A percentile compares a stretch with the other conserved stretches of the same genome.
phyloP scores from a whole-genome alignment of 2,329 filamentous ascomycete species.

The Dactylellina sp. region DNA sequence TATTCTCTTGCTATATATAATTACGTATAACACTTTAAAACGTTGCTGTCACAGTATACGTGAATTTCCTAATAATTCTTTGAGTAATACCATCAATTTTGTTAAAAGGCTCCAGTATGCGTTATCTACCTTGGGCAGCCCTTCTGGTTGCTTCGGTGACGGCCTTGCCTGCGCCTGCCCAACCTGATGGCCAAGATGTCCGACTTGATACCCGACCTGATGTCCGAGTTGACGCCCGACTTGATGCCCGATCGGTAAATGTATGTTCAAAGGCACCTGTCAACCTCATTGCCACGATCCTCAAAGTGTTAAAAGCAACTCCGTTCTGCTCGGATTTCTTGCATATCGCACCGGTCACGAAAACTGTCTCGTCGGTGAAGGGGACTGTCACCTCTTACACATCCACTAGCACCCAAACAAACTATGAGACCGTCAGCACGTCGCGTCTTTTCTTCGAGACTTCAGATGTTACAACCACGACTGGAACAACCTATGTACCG shows the following conservation, averaged over 20 bases:
- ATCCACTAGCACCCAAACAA: conserved; percentile 20
- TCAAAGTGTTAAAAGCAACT: conserved; percentile 19
- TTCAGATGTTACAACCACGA: conserved; percentile 23
- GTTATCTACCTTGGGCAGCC: conserved; percentile 15
- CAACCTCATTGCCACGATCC: not conserved
- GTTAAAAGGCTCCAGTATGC: conserved; percentile 6
- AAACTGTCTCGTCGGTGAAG: conserved; percentile 1
- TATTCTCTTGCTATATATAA: too few species aligned
- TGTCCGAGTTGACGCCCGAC: too few species aligned
- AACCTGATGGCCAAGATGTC: too few species aligned
- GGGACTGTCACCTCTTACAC: conserved; percentile 24
- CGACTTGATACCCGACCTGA: too few species aligned
- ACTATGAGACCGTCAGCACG: conserved; percentile 6
- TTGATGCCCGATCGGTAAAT: conserved; percentile 13
- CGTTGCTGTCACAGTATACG: not conserved
- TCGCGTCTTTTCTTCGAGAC: conserved; percentile 15
- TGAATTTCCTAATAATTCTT: not conserved
- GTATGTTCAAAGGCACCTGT: conserved; percentile 12
- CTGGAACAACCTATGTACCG: conserved; percentile 23
- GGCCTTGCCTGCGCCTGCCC: conserved; percentile 8
- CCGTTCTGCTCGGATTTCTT: conserved; percentile 21
- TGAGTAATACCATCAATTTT: too few species aligned
- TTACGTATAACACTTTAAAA: too few species aligned
- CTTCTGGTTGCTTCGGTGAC: conserved; percentile 4
- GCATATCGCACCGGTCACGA: conserved; percentile 20